Evolutionary conservation across 202 grass and related monocot genomes (phyloP).

Genomic region (Setaria viridis): DNA sequence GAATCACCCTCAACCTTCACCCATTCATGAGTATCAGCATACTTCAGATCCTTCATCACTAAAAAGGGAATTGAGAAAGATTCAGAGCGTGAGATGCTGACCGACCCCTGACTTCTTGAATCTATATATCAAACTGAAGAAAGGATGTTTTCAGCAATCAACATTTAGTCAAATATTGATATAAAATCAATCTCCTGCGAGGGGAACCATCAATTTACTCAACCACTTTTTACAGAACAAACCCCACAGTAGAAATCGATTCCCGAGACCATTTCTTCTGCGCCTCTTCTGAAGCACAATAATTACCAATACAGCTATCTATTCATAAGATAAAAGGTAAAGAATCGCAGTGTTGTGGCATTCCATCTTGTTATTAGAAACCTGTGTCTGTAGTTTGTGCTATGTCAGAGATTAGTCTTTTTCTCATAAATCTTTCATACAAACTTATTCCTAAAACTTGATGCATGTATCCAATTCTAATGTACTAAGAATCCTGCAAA

Average conservation of each 20-base stretch:
- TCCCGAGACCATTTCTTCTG: conserved; percentile 1
- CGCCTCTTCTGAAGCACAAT: background rate
- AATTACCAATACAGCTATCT: background rate
- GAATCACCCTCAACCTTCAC: conserved; percentile 82
- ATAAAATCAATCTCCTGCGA: background rate
- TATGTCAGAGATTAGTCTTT: background rate
- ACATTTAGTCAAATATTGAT: background rate
- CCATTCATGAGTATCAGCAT: conserved; percentile 90
- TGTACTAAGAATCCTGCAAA: background rate
- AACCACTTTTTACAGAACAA: background rate
- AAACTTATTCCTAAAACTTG: conserved; percentile 4
- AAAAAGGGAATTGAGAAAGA: conserved; percentile 22
- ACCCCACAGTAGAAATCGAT: background rate
- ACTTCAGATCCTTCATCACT: conserved; percentile 92
- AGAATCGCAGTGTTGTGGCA: background rate
- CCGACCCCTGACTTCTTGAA: background rate
- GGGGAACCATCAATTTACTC: background rate
- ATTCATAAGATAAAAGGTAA: background rate
- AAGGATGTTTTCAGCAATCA: background rate
- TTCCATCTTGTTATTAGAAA: conserved; percentile 4
- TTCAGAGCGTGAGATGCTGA: background rate
- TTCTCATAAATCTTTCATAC: background rate
- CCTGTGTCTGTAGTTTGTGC: background rate
- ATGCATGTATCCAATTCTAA: background rate
- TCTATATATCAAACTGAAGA: background rate